Evolutionary conservation across 306 rosid genomes (phyloP).

Genomic region (cucumber (Cucumis sativus)): DNA sequence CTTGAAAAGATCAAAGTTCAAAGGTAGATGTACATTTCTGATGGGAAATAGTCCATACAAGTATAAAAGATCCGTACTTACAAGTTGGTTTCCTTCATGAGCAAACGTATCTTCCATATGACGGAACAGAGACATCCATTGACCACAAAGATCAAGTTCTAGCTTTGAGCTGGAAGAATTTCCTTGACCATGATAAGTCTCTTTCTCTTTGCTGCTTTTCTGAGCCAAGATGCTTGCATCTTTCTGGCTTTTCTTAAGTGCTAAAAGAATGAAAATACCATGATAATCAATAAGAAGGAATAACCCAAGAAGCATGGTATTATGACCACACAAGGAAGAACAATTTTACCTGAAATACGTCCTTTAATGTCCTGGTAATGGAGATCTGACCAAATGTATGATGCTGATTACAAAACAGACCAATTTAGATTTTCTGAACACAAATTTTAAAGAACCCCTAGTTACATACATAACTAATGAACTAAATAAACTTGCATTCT

Average conservation of each 20-base stretch:
- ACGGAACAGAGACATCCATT: constrained; percentile 77
- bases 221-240: constrained; percentile 53
- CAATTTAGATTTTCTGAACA: constrained; percentile 11
- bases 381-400: constrained; percentile 72
- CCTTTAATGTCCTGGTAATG: constrained; percentile 89
- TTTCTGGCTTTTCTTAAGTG: constrained; percentile 68
- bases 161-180: constrained; percentile 23
- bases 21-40: not conserved
- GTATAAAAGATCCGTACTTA: constrained; percentile 26
- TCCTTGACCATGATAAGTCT: constrained; percentile 19
- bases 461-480: not conserved
- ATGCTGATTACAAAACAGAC: constrained; percentile 39
- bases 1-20: not conserved
- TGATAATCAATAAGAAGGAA: not conserved
- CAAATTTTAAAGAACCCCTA: not conserved
- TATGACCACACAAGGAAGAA: not conserved
- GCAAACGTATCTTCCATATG: constrained; percentile 50
- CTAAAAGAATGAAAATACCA: constrained; percentile 20
- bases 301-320: not conserved
- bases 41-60: not conserved
- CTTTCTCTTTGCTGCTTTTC: constrained; percentile 43
- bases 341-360: constrained; percentile 49
- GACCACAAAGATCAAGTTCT: constrained; percentile 53
- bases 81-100: constrained; percentile 58
- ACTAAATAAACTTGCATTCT: not conserved